Base-by-base conservation (phyloP, 73 alveolate genomes). In the Halteria grandinella region DNA sequence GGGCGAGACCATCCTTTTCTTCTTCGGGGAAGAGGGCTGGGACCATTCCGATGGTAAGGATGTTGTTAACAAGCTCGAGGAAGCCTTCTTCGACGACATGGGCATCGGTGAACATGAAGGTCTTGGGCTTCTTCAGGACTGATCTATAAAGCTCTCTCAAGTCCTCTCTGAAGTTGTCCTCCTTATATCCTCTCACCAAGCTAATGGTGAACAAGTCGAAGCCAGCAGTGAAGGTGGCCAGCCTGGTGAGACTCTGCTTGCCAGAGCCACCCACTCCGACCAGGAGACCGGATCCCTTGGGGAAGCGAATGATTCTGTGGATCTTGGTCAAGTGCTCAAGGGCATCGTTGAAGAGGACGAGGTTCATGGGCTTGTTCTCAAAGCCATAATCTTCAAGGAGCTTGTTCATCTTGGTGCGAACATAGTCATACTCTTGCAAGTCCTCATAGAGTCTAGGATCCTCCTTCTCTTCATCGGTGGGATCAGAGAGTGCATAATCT, bases 21-120 rank as follows among this genome's bases (percentile, higher is more conserved):
- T 97, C 99, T 77, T 98, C 99, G 55, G 96, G 98, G 88, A 93
- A 97, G 43, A 97, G 78, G 0, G 99, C 99, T 0, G 99, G 99
- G 24, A 97, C 99, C 91, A 96, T 96, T 54, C 99, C 99, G 45
- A 98, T 97, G 10, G 99, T 97, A 36, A 98, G 92, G 79, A 98
- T 97, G 91, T 98, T 98, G 92, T 98, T 98, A 69, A 98, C 81
- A 77, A 97, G 92, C 92, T 97, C 99, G 43, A 97, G 81, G 92
- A 93, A 93, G 8, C 99, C 99, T 89, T 97, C 99, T 64, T 97
- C 99, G 31, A 96, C 95, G 15, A 91, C 98, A 90, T 93, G 98
- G 57, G 97, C 99, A 73, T 98, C 99, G 5, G 99, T 98, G 88
- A 98, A 97, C 55, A 98, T 85, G 96, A 98, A 98, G 29, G 98